Evolutionary conservation across 2,329 filamentous ascomycete genomes (phyloP).

Genomic region (Penicillium occitanis): DNA sequence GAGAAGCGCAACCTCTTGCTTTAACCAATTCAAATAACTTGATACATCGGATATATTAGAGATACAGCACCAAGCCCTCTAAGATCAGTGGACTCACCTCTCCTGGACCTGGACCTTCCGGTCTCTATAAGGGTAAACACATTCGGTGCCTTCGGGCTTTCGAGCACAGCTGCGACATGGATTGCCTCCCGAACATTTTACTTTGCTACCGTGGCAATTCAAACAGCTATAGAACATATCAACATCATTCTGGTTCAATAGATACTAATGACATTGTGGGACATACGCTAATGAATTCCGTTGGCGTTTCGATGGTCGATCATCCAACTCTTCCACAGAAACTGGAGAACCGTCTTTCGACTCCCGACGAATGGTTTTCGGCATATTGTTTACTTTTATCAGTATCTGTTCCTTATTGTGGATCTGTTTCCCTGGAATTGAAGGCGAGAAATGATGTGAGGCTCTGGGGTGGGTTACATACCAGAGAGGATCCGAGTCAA

Average conservation of each 20-base stretch:
- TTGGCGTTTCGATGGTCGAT: constrained; percentile 20
- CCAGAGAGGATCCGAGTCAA: neutral
- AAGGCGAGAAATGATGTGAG: neutral
- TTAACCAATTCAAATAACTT: constrained; percentile 21
- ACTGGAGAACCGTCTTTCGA: constrained; percentile 5
- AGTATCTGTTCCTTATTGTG: neutral
- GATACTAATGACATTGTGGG: neutral
- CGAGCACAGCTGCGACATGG: constrained; percentile 21
- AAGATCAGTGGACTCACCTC: constrained; percentile 1
- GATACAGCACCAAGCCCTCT: neutral
- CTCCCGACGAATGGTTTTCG: neutral
- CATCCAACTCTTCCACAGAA: constrained; percentile 9
- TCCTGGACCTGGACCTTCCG: constrained; percentile 22
- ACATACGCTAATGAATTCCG: constrained; percentile 23
- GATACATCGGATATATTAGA: neutral
- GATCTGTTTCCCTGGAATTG: neutral
- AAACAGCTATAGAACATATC: constrained; percentile 11
- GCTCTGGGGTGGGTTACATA: neutral
- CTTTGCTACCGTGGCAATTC: constrained; percentile 22
- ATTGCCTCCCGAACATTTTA: constrained; percentile 22
- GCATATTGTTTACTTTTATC: neutral
- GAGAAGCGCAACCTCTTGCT: constrained; percentile 19
- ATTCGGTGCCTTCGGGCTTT: constrained; percentile 19
- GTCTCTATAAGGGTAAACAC: constrained; percentile 22
- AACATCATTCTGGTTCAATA: neutral